These are phyloP conservation scores for Trapa bicornis DNA, from an alignment of 345 rosid genomes.

Conservation along the genomic window DNA sequence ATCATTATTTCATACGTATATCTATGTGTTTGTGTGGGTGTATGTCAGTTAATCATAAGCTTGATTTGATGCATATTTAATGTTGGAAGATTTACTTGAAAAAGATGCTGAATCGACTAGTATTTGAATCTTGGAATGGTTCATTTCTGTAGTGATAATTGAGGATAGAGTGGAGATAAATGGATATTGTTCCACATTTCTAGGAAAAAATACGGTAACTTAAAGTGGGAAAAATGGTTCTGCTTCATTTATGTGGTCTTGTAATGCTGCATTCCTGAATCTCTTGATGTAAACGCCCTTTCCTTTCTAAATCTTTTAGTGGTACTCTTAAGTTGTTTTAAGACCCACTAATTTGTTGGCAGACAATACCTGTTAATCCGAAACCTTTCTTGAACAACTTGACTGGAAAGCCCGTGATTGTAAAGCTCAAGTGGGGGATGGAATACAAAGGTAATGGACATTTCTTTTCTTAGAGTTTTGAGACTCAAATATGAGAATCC, in stretches of 20 bases:
- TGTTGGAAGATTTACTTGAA: background rate
- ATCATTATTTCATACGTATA: background rate
- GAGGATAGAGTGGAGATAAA: background rate
- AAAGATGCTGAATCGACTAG: background rate
- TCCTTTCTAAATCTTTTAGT: background rate
- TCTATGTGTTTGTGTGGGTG: background rate
- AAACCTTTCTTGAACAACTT: conserved; percentile 86
- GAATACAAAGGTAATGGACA: conserved; percentile 54
- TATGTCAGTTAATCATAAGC: background rate
- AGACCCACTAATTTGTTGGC: conserved; percentile 11
- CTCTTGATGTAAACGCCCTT: background rate
- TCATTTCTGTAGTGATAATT: background rate
- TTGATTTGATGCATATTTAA: background rate
- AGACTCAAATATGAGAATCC: background rate
- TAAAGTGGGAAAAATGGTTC: background rate
- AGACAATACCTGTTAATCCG: conserved; percentile 82
- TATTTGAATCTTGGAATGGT: background rate
- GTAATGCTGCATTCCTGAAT: background rate
- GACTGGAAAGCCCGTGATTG: conserved; percentile 77
- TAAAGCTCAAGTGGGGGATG: conserved; percentile 93
- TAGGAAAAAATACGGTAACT: background rate
- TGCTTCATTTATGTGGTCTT: background rate
- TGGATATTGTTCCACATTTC: background rate
- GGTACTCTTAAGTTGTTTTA: background rate
- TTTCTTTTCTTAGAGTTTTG: background rate